Evolutionary conservation across 164 flowering plant species (phyloP).

Genomic region (Magnolia changhungtana): DNA sequence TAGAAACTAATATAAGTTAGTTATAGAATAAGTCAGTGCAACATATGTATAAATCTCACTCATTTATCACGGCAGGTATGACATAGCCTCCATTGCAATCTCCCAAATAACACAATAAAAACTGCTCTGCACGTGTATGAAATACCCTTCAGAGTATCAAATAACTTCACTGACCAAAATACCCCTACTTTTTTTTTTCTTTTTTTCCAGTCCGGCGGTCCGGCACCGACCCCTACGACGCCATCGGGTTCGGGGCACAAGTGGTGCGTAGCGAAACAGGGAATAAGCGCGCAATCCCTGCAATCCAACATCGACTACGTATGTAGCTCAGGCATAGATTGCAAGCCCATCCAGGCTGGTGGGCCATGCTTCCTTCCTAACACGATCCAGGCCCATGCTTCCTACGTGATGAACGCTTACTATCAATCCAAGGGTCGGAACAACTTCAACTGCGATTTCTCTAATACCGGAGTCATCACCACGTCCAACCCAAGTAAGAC

Average conservation of each 20-base stretch:
- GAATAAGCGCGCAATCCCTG: not conserved
- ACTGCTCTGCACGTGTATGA: too few relatives aligned
- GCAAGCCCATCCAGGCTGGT: not conserved
- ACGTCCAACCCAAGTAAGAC: slow-evolving; percentile 59
- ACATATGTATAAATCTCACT: too few relatives aligned
- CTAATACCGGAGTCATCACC: slow-evolving; percentile 48
- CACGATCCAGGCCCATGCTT: slow-evolving; percentile 1
- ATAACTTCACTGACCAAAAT: too few relatives aligned
- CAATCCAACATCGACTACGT: slow-evolving; percentile 1
- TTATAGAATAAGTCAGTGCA: too few relatives aligned
- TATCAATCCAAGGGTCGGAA: slow-evolving; percentile 39
- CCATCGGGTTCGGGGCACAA: not conserved
- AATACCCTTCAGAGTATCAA: too few relatives aligned
- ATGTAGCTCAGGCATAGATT: slow-evolving; percentile 5
- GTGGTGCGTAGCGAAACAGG: slow-evolving; percentile 6
- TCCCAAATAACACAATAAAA: too few relatives aligned
- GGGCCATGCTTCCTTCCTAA: slow-evolving; percentile 10
- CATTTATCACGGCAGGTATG: too few relatives aligned
- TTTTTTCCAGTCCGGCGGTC: not conserved
- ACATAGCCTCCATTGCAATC: too few relatives aligned
- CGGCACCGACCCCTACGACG: slow-evolving; percentile 2
- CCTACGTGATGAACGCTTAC: slow-evolving; percentile 8
- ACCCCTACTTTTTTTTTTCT: not conserved
- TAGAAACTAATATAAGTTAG: too few relatives aligned
- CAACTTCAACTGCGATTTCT: slow-evolving; percentile 58